Conservation (phyloP, 108 stramenopile species). For the Stephanodiscus triporus region DNA sequence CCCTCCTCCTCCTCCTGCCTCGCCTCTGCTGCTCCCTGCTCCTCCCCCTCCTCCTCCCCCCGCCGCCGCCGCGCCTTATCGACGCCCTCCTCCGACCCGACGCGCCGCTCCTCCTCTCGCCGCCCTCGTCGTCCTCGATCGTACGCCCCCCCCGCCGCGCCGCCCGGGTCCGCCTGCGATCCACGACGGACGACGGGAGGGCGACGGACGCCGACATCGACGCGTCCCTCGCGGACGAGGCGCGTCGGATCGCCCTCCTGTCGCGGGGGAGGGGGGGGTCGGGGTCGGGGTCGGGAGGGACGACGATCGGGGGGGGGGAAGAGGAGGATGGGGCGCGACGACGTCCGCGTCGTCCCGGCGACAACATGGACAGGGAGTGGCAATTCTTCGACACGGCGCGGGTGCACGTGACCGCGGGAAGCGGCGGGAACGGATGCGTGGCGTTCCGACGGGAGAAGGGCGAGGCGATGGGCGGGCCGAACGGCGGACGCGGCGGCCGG, state of each 20-base stretch:
- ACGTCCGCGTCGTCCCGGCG: background rate
- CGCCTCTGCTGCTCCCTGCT: too few relatives aligned
- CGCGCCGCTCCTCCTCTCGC: too few relatives aligned
- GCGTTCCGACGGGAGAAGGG: slow-evolving; percentile 93
- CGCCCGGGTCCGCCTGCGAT: background rate
- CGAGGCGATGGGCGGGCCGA: slow-evolving; percentile 90
- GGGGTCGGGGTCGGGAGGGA: too few relatives aligned
- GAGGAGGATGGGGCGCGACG: too few relatives aligned
- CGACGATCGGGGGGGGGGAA: too few relatives aligned
- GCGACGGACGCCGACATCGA: slow-evolving; percentile 13
- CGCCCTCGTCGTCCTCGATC: too few relatives aligned
- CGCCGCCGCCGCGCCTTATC: too few relatives aligned
- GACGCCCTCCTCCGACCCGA: too few relatives aligned
- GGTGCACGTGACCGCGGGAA: slow-evolving; percentile 87
- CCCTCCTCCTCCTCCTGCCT: too few relatives aligned
- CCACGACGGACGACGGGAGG: slow-evolving; percentile 7
- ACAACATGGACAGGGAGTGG: slow-evolving; percentile 80
- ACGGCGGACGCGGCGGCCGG: slow-evolving; percentile 87
- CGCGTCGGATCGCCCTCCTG: slow-evolving; percentile 24
- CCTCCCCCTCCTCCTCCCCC: too few relatives aligned
- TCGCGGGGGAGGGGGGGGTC: slow-evolving; percentile 7
- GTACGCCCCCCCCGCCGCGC: too few relatives aligned
- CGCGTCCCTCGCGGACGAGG: slow-evolving; percentile 26
- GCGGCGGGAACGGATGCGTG: slow-evolving; percentile 96
- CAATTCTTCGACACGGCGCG: slow-evolving; percentile 93